Conservation (phyloP, 331 rosid genomes). For the Phaseolus coccineus region DNA sequence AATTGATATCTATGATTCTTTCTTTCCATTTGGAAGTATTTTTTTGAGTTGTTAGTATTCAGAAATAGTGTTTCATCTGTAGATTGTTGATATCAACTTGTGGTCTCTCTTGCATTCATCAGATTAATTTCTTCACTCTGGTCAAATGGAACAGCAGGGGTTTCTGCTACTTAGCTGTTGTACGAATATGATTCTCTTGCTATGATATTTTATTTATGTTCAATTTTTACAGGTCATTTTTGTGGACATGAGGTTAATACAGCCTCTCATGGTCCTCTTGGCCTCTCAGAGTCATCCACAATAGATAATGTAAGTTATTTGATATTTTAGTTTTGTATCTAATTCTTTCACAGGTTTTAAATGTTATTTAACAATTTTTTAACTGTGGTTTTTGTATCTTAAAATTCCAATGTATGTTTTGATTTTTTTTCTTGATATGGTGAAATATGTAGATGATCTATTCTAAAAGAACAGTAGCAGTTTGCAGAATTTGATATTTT, state of each 20-base stretch:
- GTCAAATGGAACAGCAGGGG: conserved; percentile 41
- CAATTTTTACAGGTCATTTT: conserved; percentile 52
- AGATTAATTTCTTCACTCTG: conserved; percentile 47
- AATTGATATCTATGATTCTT: conserved; percentile 34
- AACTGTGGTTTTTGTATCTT: neutral
- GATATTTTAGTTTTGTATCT: conserved; percentile 11
- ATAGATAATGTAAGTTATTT: conserved; percentile 55
- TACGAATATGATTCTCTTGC: conserved; percentile 30
- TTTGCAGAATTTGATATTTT: neutral
- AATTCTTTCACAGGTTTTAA: conserved; percentile 3
- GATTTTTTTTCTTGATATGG: neutral
- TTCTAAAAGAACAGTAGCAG: neutral
- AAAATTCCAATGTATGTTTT: neutral
- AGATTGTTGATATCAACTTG: conserved; percentile 43
- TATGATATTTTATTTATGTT: conserved; percentile 33
- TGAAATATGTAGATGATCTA: neutral
- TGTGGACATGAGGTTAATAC: conserved; percentile 48
- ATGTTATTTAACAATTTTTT: neutral
- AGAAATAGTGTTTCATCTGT: conserved; percentile 47
- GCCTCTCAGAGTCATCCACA: conserved; percentile 52
- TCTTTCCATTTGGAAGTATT: conserved; percentile 39
- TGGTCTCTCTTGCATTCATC: conserved; percentile 47
- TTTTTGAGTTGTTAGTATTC: conserved; percentile 38
- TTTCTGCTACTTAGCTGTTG: conserved; percentile 54
- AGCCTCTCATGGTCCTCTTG: conserved; percentile 43